These are phyloP conservation scores for Stentor coeruleus DNA, from an alignment of 73 alveolate species.

Conservation along the genomic window DNA sequence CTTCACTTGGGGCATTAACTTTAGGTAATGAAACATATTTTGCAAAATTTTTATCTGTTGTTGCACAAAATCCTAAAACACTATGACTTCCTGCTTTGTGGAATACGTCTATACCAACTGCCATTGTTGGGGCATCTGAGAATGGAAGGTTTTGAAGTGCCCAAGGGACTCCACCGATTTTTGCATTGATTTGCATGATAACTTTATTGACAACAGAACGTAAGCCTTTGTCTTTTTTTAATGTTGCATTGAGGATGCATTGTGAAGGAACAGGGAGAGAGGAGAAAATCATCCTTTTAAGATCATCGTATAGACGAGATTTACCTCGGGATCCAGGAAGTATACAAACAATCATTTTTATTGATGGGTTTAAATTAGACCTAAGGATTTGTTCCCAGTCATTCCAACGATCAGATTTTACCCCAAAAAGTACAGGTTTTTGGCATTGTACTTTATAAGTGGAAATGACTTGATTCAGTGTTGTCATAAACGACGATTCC, in stretches of 20 bases:
- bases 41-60: conserved; percentile 47
- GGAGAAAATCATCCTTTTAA: conserved; percentile 67
- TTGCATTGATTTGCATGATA: conserved; percentile 86
- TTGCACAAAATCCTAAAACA: conserved; percentile 51
- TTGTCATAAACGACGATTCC: conserved; percentile 43
- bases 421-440: conserved; percentile 47
- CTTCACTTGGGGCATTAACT: conserved; percentile 53
- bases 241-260: conserved; percentile 71
- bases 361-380: conserved; percentile 38
- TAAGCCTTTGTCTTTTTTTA: conserved; percentile 67
- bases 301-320: conserved; percentile 73
- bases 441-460: conserved; percentile 33
- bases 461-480: conserved; percentile 50
- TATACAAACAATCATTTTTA: conserved; percentile 52
- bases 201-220: conserved; percentile 88
- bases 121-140: conserved; percentile 75
- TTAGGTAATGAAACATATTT: conserved; percentile 46
- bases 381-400: conserved; percentile 59
- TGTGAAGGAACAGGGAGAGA: conserved; percentile 82
- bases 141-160: conserved; percentile 82
- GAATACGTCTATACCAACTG: conserved; percentile 73
- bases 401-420: conserved; percentile 33
- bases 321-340: conserved; percentile 86
- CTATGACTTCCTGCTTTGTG: conserved; percentile 54
- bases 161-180: conserved; percentile 96